Base-by-base conservation (phyloP, 768 basidiomycete genomes). In the Hemileccinum rubropunctum region DNA sequence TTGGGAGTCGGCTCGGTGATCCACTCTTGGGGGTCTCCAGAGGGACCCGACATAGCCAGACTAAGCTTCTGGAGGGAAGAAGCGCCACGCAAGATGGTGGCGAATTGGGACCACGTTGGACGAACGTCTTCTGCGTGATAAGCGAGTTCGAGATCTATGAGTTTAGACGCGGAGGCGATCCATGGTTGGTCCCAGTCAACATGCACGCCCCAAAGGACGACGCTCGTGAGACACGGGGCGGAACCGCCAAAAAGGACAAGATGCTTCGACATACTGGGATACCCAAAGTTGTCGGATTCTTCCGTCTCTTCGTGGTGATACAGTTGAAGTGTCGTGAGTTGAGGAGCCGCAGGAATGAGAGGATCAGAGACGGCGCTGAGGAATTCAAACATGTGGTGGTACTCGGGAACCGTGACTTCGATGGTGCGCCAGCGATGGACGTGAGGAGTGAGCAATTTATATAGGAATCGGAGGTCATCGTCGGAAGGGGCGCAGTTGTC, bases 181-280 rank as follows among this genome's bases (percentile, higher is more conserved):
- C 73, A 61, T 14, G 74, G 70, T 30, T 72, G 68, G 27, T 75
- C 70, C 88, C 88, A 90, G 49, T 82, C 76, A 30, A 89, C 64
- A 53, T 86, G 86, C 5, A 88, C 82, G 34, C 85, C 86, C 81
- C 83, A 86, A 23, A 90, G 70, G 10, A 71, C 69, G 30, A 80
- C 64, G 4, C 67, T 58, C 17, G 62, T 67, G 13, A 90, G 69
- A 8, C 69, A 73, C 1, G 88, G 88, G 8, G 69, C 66, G 15
- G 74, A 74, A 21, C 76, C 74, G 3, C 78, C 73, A 58, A 88
- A 82, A 15, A 79, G 72, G 11, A 74, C 67, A 67, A 83, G 80
- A 33, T 54, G 52, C 6, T 48, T 49, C 3, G 70, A 71, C 33
- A 66, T 65, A 33, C 70, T 66, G 17, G 50, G 47, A 27, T 46